phyloP scores from a whole-genome alignment of 495 filamentous ascomycete genomes.

The Talaromyces borbonicus region DNA sequence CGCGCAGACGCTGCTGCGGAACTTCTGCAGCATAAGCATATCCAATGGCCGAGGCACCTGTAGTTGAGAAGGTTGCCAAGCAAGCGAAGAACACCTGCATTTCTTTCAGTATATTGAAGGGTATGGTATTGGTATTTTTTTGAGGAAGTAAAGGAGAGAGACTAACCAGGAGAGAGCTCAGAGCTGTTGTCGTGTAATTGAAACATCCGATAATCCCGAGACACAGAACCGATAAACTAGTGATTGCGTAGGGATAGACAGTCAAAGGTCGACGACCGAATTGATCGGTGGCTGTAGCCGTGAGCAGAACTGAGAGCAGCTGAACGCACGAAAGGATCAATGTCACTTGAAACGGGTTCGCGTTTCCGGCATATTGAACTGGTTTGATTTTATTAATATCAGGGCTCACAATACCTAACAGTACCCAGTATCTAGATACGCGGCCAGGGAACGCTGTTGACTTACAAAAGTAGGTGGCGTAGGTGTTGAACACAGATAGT shows the following conservation, averaged over 20 bases:
- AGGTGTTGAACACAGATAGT: constrained; percentile 30
- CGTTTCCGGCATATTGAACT: constrained; percentile 32
- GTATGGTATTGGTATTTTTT: neutral
- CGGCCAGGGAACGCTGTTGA: neutral
- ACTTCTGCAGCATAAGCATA: constrained; percentile 34
- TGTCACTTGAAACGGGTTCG: constrained; percentile 32
- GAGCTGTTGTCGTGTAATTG: constrained; percentile 22
- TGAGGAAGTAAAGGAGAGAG: neutral
- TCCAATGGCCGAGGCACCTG: constrained; percentile 30
- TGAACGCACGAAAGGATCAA: constrained; percentile 33
- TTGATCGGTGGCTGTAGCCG: constrained; percentile 21
- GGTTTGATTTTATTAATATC: too few relatives aligned
- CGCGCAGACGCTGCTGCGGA: constrained; percentile 29
- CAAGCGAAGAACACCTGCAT: constrained; percentile 28
- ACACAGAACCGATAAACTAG: constrained; percentile 24
- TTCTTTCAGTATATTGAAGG: too few relatives aligned
- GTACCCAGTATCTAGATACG: neutral
- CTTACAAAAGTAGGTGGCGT: constrained; percentile 34
- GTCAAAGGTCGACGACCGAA: constrained; percentile 31
- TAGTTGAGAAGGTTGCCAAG: constrained; percentile 28
- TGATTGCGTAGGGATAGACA: constrained; percentile 28
- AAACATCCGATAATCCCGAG: constrained; percentile 34
- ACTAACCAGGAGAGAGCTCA: constrained; percentile 23
- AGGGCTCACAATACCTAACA: too few relatives aligned
- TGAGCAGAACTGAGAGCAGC: constrained; percentile 27